These are phyloP conservation scores for Echinosophora koreensis DNA, from an alignment of 306 rosid species.

Conservation along the genomic window DNA sequence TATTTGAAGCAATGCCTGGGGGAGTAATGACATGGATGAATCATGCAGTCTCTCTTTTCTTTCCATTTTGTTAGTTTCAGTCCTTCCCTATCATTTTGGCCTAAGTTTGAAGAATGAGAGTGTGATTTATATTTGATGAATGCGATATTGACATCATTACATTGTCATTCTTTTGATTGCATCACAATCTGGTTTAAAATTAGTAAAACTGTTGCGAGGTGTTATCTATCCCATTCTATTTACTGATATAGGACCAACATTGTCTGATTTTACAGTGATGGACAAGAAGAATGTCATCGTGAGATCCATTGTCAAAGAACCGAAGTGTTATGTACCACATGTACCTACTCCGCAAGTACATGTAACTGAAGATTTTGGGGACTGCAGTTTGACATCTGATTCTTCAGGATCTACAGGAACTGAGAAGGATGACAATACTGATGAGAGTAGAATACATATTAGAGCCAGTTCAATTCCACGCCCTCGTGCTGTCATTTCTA, in stretches of 20 bases:
- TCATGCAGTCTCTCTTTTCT: slow-evolving; percentile 8
- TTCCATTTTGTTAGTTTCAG: slow-evolving; percentile 16
- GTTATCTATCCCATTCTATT: slow-evolving; percentile 16
- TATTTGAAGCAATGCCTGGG: slow-evolving; percentile 13
- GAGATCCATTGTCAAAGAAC: slow-evolving; percentile 56
- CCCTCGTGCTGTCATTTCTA: slow-evolving; percentile 91
- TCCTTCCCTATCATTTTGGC: slow-evolving; percentile 11
- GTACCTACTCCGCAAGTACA: slow-evolving; percentile 53
- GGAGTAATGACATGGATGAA: slow-evolving; percentile 11
- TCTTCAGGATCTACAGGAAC: slow-evolving; percentile 48
- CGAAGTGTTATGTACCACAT: slow-evolving; percentile 56
- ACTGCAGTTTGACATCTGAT: slow-evolving; percentile 45
- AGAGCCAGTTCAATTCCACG: slow-evolving; percentile 71
- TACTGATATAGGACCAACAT: not conserved
- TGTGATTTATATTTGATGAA: slow-evolving; percentile 15
- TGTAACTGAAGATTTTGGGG: slow-evolving; percentile 54
- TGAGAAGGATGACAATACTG: slow-evolving; percentile 53
- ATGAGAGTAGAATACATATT: slow-evolving; percentile 60
- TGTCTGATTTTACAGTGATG: slow-evolving; percentile 51
- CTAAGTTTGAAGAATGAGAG: not conserved
- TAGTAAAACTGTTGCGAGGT: not conserved
- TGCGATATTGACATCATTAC: slow-evolving; percentile 9
- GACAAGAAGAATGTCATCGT: slow-evolving; percentile 52
- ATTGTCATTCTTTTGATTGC: slow-evolving; percentile 1
- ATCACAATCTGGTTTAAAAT: slow-evolving; percentile 17